Conservation (phyloP, 768 basidiomycete genomes). For the Rhizopogon vulgaris region DNA sequence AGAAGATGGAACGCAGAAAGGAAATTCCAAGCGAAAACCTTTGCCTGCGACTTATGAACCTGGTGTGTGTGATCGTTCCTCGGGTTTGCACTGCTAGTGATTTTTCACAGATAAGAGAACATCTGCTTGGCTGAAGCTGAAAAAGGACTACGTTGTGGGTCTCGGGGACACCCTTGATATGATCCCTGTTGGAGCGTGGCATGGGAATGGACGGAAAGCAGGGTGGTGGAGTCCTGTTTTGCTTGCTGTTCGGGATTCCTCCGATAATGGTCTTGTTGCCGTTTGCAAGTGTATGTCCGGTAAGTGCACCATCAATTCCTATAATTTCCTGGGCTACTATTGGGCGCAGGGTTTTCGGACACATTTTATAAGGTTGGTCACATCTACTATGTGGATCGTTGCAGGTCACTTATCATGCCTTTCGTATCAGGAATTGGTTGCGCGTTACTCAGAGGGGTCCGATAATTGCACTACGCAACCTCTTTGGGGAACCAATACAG, state of each 20-base stretch:
- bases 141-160: constrained; percentile 85
- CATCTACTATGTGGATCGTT: not conserved
- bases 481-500: constrained; percentile 57
- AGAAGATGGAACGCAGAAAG: constrained; percentile 30
- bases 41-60: constrained; percentile 85
- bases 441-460: constrained; percentile 54
- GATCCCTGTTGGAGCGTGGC: constrained; percentile 77
- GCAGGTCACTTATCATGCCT: not conserved
- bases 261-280: constrained; percentile 58
- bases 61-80: constrained; percentile 28
- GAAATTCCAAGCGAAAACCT: constrained; percentile 49
- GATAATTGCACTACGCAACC: constrained; percentile 47
- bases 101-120: constrained; percentile 63
- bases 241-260: constrained; percentile 67
- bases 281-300: constrained; percentile 91
- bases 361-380: constrained; percentile 61
- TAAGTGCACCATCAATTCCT: constrained; percentile 20
- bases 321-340: constrained; percentile 1
- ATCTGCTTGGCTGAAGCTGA: constrained; percentile 85
- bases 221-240: constrained; percentile 92
- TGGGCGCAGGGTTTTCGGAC: constrained; percentile 69
- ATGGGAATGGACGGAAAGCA: constrained; percentile 84
- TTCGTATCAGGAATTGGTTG: constrained; percentile 48
- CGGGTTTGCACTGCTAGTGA: not conserved
- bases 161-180: constrained; percentile 73